Evolutionary conservation across 2,329 filamentous ascomycete genomes (phyloP).

Genomic region (Myriosclerotinia curreyana): DNA sequence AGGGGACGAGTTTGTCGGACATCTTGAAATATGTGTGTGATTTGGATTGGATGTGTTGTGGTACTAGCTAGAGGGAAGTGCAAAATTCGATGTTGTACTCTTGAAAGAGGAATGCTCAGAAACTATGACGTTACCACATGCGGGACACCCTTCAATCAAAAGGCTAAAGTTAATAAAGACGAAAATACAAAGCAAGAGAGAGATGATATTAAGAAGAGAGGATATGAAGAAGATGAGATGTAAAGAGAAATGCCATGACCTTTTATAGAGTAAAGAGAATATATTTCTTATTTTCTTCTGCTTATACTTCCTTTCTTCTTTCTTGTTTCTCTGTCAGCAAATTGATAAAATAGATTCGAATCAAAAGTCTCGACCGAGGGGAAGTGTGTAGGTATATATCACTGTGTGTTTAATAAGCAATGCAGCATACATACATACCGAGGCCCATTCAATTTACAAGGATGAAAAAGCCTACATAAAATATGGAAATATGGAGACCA

Average conservation of each 20-base stretch:
- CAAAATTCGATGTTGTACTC: not conserved
- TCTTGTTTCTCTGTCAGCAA: constrained; percentile 6
- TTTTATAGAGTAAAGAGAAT: not conserved
- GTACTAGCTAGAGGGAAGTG: not conserved
- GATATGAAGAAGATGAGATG: not conserved
- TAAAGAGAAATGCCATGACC: not conserved
- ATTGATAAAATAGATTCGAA: not conserved
- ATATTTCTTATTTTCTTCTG: not conserved
- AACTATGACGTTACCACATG: constrained; percentile 9
- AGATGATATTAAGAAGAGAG: not conserved
- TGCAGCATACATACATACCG: not conserved
- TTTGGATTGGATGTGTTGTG: not conserved
- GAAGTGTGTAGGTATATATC: too few relatives aligned
- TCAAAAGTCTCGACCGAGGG: not conserved
- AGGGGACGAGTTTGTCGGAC: constrained; percentile 63
- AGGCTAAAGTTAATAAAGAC: not conserved
- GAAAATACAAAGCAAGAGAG: not conserved
- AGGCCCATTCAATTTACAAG: not conserved
- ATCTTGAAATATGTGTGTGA: constrained; percentile 41
- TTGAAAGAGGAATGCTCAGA: not conserved
- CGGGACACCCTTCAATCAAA: not conserved
- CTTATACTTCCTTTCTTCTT: too few relatives aligned
- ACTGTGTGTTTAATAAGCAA: constrained; percentile 5
- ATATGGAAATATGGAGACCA: not conserved
- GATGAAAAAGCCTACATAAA: not conserved